phyloP scores from a whole-genome alignment of 164 flowering plant species.

The Piper betle region DNA sequence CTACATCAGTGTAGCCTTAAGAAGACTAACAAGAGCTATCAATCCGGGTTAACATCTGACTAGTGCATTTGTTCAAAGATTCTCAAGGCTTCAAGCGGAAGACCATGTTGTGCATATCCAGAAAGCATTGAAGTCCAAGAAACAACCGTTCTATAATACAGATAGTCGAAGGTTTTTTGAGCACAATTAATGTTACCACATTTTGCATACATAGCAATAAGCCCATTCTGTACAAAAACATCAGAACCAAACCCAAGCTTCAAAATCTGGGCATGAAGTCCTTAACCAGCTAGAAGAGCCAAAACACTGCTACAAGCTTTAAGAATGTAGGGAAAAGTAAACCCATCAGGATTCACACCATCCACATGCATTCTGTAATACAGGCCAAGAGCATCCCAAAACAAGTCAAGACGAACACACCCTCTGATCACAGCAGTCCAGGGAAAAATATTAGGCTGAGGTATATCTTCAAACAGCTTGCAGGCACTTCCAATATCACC shows the following conservation, averaged over 20 bases:
- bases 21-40: conserved; percentile 22
- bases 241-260: conserved; percentile 20
- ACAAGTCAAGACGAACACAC: conserved; percentile 31
- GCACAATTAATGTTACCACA: conserved; percentile 11
- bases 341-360: conserved; percentile 20
- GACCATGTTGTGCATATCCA: conserved; percentile 23
- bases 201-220: conserved; percentile 22
- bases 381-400: conserved; percentile 29
- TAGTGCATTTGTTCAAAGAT: conserved; percentile 17
- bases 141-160: conserved; percentile 16
- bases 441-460: conserved; percentile 45
- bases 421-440: conserved; percentile 71
- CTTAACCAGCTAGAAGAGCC: conserved; percentile 5
- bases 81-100: conserved; percentile 18
- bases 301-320: conserved; percentile 17
- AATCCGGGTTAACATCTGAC: conserved; percentile 14
- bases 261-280: conserved; percentile 17
- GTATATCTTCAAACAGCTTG: conserved; percentile 53
- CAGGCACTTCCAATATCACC: conserved; percentile 28
- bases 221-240: conserved; percentile 31
- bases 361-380: conserved; percentile 43
- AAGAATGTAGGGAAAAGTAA: conserved; percentile 22
- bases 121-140: conserved; percentile 27
- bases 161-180: conserved; percentile 13
- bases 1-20: conserved; percentile 25